Conservation (phyloP, 2,329 filamentous ascomycete species). For the Lachnellula occidentalis region DNA sequence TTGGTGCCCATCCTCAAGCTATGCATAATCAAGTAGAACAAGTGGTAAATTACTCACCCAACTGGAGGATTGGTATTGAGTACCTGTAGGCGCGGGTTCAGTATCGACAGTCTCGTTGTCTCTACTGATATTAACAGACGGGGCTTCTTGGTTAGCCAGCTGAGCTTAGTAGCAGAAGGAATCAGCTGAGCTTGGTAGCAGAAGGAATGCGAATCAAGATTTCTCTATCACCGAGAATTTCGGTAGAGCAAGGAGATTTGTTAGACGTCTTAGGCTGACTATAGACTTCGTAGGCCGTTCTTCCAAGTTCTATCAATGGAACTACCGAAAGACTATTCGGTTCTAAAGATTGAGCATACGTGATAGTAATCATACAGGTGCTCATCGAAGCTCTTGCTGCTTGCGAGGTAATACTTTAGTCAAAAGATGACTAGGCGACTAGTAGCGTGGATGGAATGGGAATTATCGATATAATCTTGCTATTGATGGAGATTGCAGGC, state of each 20-base stretch:
- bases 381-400: conserved; percentile 24
- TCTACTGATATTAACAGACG: conserved; percentile 50
- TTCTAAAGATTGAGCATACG: conserved; percentile 30
- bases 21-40: no score
- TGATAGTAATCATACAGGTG: conserved; percentile 30
- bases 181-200: no score
- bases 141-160: conserved; percentile 52
- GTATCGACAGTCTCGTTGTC: conserved; percentile 43
- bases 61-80: no score
- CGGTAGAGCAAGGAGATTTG: conserved; percentile 39
- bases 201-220: conserved; percentile 52
- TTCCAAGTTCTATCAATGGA: conserved; percentile 35
- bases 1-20: no score
- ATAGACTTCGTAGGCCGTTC: conserved; percentile 16
- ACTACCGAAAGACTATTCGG: conserved; percentile 36
- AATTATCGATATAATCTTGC: conserved; percentile 26
- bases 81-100: conserved; percentile 35
- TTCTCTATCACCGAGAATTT: conserved; percentile 42
- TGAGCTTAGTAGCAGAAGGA: conserved; percentile 42
- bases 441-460: conserved; percentile 22
- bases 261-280: conserved; percentile 16
- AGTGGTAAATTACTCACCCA: no score
- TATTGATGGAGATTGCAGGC: conserved; percentile 30
- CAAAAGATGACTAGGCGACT: conserved; percentile 13
- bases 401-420: conserved; percentile 19